Conservation (phyloP, 2,329 filamentous ascomycete genomes). For the Sordariomycetes sp. region DNA sequence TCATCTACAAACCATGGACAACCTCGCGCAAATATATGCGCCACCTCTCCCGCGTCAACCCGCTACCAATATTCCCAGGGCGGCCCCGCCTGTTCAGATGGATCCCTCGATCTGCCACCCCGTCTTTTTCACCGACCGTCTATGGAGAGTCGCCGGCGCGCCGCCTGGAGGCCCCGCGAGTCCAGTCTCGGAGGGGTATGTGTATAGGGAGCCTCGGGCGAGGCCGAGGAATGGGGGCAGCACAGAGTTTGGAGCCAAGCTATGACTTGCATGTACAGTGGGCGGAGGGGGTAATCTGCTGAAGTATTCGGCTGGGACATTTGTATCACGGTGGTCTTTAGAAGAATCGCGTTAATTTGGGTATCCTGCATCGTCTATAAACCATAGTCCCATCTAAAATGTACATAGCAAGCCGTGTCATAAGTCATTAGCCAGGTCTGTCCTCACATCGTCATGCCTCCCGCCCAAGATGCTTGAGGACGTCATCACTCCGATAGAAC, state of each 20-base stretch:
- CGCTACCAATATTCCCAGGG: background rate
- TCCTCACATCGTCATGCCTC: background rate
- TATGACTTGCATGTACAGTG: background rate
- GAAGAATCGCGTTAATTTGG: background rate
- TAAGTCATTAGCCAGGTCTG: background rate
- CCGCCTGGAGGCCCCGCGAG: slow-evolving; percentile 17
- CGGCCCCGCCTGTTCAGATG: background rate
- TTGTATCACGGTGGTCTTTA: background rate
- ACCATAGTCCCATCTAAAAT: background rate
- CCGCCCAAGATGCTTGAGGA: slow-evolving; percentile 61
- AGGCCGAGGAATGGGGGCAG: background rate
- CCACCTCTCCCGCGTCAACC: background rate
- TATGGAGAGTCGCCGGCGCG: slow-evolving; percentile 42
- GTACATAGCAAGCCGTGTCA: background rate
- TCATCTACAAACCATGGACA: background rate
- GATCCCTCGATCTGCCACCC: slow-evolving; percentile 55
- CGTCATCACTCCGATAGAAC: slow-evolving; percentile 66
- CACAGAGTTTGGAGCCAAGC: background rate
- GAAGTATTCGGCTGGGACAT: background rate
- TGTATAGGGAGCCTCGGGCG: slow-evolving; percentile 34
- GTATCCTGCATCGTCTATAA: background rate
- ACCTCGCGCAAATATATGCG: background rate
- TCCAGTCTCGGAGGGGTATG: slow-evolving; percentile 50
- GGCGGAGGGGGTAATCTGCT: background rate
- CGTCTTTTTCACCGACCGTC: slow-evolving; percentile 61